Evolutionary conservation across 2,329 filamentous ascomycete genomes (phyloP).

Genomic region (Uncinocarpus reesii): DNA sequence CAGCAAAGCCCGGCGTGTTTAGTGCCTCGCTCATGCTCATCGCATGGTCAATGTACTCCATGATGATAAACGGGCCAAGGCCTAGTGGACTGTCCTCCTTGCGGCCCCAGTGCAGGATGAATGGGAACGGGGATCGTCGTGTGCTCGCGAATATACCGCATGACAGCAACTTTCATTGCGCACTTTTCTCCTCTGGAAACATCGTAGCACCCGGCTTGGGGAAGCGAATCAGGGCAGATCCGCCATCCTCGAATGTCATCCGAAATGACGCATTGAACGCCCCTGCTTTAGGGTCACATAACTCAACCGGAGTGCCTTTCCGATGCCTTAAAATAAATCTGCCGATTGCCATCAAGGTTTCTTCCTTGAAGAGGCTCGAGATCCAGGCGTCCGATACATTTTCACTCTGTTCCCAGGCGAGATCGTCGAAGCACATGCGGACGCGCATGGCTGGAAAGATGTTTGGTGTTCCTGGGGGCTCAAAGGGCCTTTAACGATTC

Average conservation of each 20-base stretch:
- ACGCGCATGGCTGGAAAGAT: too few species aligned
- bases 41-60: slow-evolving; percentile 25
- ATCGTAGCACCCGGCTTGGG: slow-evolving; percentile 16
- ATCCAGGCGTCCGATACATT: too few species aligned
- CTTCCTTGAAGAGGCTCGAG: too few species aligned
- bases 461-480: too few species aligned
- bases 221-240: slow-evolving; percentile 19
- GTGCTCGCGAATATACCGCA: slow-evolving; percentile 17
- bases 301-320: slow-evolving; percentile 14
- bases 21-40: slow-evolving; percentile 20
- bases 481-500: too few species aligned
- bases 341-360: too few species aligned
- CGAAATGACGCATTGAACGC: slow-evolving; percentile 21
- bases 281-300: slow-evolving; percentile 15
- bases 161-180: slow-evolving; percentile 16
- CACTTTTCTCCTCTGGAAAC: slow-evolving; percentile 23
- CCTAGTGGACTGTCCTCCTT: slow-evolving; percentile 17
- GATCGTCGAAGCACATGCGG: too few species aligned
- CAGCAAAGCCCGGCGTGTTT: slow-evolving; percentile 19
- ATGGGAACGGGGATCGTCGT: slow-evolving; percentile 18
- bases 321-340: too few species aligned
- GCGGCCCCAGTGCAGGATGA: slow-evolving; percentile 18
- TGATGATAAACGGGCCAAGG: slow-evolving; percentile 30
- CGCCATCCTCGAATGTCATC: slow-evolving; percentile 16
- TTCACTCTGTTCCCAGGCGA: too few species aligned